Conservation (phyloP, 305 asterid species). For the Fraxinus velutina region DNA sequence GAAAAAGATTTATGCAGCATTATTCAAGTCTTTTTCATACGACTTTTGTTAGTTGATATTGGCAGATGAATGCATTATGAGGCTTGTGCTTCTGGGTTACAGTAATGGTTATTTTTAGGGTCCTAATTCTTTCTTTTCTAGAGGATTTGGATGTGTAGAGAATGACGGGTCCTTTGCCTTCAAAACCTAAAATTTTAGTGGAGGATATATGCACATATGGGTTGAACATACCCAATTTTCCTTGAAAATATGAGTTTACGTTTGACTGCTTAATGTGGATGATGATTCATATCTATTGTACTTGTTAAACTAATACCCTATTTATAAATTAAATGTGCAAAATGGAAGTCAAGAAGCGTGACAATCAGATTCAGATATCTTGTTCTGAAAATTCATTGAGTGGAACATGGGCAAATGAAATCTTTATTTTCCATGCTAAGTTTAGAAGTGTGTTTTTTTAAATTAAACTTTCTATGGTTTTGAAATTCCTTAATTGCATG, state of each 20-base stretch:
- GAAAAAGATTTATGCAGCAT: not conserved
- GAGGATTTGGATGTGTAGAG: not conserved
- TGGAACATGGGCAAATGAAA: not conserved
- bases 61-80: not conserved
- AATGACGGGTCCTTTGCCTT: not conserved
- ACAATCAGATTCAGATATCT: slow-evolving; percentile 18
- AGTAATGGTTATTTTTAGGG: not conserved
- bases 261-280: slow-evolving; percentile 7
- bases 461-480: not conserved
- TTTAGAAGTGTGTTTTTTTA: not conserved
- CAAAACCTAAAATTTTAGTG: slow-evolving; percentile 9
- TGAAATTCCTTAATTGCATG: slow-evolving; percentile 5
- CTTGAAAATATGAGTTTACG: not conserved
- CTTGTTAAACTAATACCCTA: not conserved
- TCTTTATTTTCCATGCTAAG: not conserved
- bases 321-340: not conserved
- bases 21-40: not conserved
- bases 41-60: not conserved
- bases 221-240: not conserved
- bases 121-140: not conserved
- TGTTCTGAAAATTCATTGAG: slow-evolving; percentile 3
- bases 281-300: not conserved
- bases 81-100: not conserved
- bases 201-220: not conserved
- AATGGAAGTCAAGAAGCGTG: not conserved